Base-by-base conservation (phyloP, 108 stramenopile species). In the Fragilariopsis cylindrus region DNA sequence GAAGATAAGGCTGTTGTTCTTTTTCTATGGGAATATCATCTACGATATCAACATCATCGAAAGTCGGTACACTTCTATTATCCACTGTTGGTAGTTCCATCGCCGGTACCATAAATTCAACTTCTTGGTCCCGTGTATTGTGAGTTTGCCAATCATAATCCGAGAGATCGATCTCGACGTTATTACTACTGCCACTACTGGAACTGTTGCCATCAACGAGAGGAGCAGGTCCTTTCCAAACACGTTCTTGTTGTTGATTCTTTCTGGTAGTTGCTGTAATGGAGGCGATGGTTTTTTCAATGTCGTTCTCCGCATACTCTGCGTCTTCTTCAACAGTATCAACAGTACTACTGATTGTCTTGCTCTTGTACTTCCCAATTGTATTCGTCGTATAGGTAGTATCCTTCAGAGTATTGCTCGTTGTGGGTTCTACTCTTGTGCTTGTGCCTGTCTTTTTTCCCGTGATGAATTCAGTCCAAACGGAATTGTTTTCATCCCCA, bases 401-500 rank as follows among this genome's bases (percentile, higher is more conserved):
- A 9, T 60, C 30, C 30, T 30, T 2, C 41, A 40, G 16, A 30
- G 55, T 21, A 30, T 4, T 60, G 4, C 30, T 30, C 30, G 30
- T 30, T 30, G 30, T 30, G 40, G 30, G 43, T 11, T 63, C 13
- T 15, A 0, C 42, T 43, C n/a, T 63, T 43, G 62, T n/a, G 4
- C 4, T 40, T 12, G 62, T n/a, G 8, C 40, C 39, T 30, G 19
- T 40, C 18, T 11, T n/a, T 0, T 8, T 45, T 45, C 62, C 62
- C 62, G 45, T 63, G 15, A 63, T 63, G 62, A 63, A 63, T n/a
- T 63, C 62, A 4, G 62, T 63, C 62, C 62, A 63, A 12, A 45
- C 62, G 42, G 62, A 63, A 45, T 9, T 44, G 4, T 63, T 41
- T 4, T 63, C 62, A 44, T 63, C 43, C 43, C 62, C 62, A 15